These are phyloP conservation scores for Melampsora americana DNA, from an alignment of 1,284 basidiomycete species.

Conservation along the genomic window DNA sequence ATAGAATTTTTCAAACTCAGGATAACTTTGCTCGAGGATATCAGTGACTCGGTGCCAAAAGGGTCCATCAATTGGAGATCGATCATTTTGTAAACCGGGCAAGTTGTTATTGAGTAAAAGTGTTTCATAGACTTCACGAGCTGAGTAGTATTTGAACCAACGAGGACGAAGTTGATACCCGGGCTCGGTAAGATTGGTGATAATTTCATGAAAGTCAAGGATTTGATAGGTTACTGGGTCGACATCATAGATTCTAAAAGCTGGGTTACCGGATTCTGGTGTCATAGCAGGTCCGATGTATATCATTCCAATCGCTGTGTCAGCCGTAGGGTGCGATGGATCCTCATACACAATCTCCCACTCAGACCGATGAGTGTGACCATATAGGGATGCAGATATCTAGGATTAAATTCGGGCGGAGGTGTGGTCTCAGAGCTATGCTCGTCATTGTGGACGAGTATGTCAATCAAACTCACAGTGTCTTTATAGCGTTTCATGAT, in stretches of 20 bases:
- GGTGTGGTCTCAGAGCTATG: not conserved
- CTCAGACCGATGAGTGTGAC: conserved; percentile 61
- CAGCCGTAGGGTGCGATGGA: conserved; percentile 57
- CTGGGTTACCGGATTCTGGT: conserved; percentile 61
- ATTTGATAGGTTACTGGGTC: conserved; percentile 62
- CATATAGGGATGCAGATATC: conserved; percentile 61
- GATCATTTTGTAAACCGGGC: conserved; percentile 32
- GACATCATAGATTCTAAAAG: conserved; percentile 61
- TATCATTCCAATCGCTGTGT: conserved; percentile 60
- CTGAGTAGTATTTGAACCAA: conserved; percentile 63
- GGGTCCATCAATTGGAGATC: conserved; percentile 55
- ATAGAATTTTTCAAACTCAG: conserved; percentile 42
- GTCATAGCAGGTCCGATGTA: conserved; percentile 62
- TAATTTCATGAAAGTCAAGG: conserved; percentile 59
- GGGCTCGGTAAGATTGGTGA: conserved; percentile 50
- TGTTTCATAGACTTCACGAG: conserved; percentile 57
- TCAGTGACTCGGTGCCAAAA: conserved; percentile 67
- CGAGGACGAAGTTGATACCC: conserved; percentile 54
- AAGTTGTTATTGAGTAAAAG: conserved; percentile 44
- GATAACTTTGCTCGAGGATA: conserved; percentile 18
- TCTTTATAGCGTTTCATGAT: conserved; percentile 62
- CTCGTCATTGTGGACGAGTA: not conserved
- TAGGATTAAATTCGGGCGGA: not conserved
- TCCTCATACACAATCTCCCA: conserved; percentile 64
- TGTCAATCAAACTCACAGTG: conserved; percentile 51